phyloP scores from a whole-genome alignment of 805 yeast species.

The Wickerhamomyces bovis region DNA sequence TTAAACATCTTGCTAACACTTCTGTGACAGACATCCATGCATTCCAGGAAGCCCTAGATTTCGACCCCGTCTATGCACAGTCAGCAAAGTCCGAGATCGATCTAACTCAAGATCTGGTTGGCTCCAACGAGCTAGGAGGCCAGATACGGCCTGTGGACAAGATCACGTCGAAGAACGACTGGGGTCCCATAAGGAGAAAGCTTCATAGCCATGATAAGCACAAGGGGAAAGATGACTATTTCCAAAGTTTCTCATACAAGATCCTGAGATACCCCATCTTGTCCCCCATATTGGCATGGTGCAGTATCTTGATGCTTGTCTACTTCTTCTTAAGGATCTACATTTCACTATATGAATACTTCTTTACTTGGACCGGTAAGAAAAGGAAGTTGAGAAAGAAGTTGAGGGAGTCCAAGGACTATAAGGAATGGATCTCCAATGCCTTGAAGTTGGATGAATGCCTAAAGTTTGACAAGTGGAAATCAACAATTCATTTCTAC shows the following conservation, averaged over 20 bases:
- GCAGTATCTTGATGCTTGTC: constrained; percentile 38
- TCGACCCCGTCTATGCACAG: constrained; percentile 14
- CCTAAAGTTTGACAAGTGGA: constrained; percentile 61
- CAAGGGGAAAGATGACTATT: constrained; percentile 19
- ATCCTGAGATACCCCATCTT: constrained; percentile 65
- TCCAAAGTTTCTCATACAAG: constrained; percentile 36
- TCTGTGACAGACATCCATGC: constrained; percentile 26
- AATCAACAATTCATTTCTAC: constrained; percentile 49
- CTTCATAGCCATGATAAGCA: constrained; percentile 7
- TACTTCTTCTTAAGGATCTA: constrained; percentile 51
- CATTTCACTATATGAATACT: constrained; percentile 57
- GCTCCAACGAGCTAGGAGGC: not conserved
- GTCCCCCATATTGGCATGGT: constrained; percentile 47
- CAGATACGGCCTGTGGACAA: constrained; percentile 20
- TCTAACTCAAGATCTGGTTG: constrained; percentile 7
- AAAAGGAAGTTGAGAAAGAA: constrained; percentile 42
- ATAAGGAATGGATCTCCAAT: constrained; percentile 55
- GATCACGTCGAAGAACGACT: constrained; percentile 39
- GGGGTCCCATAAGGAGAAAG: constrained; percentile 37
- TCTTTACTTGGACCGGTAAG: constrained; percentile 55
- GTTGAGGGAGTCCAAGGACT: constrained; percentile 43
- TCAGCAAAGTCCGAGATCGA: constrained; percentile 1
- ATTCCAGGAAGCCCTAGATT: constrained; percentile 32
- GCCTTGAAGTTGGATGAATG: constrained; percentile 53
- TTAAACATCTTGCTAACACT: not conserved